phyloP scores from a whole-genome alignment of 2,329 filamentous ascomycete species.

The Xylaria sp. region DNA sequence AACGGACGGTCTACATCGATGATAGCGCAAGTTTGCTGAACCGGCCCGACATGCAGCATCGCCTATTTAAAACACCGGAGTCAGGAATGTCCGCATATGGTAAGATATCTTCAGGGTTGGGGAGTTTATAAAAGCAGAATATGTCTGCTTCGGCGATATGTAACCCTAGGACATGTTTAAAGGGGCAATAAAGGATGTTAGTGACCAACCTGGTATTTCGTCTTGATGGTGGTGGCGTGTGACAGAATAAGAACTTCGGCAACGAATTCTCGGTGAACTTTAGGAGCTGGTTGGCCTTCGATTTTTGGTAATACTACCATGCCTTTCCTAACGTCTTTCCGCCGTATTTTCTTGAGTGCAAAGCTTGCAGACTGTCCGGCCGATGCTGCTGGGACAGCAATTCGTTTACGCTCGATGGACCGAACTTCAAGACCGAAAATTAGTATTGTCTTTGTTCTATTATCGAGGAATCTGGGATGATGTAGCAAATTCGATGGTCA shows the following conservation, averaged over 20 bases:
- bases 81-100: too few species aligned
- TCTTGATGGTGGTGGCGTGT: slow-evolving; percentile 96
- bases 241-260: slow-evolving; percentile 93
- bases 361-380: slow-evolving; percentile 95
- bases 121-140: too few species aligned
- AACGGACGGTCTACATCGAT: slow-evolving; percentile 97
- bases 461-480: neutral
- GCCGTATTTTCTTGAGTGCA: slow-evolving; percentile 84
- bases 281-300: slow-evolving; percentile 76
- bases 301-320: slow-evolving; percentile 94
- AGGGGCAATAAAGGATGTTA: too few species aligned
- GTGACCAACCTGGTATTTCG: slow-evolving; percentile 76
- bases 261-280: slow-evolving; percentile 79
- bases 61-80: slow-evolving; percentile 57
- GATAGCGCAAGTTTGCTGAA: slow-evolving; percentile 95
- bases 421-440: slow-evolving; percentile 61
- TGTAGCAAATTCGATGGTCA: neutral
- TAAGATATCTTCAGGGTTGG: too few species aligned
- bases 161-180: too few species aligned
- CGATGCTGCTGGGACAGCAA: slow-evolving; percentile 85
- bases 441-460: neutral
- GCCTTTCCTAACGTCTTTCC: slow-evolving; percentile 95
- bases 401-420: slow-evolving; percentile 94
- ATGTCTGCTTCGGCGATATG: too few species aligned
- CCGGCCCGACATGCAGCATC: slow-evolving; percentile 95